A percentile compares a stretch with the other conserved stretches of the same genome.
phyloP scores from a whole-genome alignment of 768 basidiomycete species.

The Cyclocybe cylindracea region DNA sequence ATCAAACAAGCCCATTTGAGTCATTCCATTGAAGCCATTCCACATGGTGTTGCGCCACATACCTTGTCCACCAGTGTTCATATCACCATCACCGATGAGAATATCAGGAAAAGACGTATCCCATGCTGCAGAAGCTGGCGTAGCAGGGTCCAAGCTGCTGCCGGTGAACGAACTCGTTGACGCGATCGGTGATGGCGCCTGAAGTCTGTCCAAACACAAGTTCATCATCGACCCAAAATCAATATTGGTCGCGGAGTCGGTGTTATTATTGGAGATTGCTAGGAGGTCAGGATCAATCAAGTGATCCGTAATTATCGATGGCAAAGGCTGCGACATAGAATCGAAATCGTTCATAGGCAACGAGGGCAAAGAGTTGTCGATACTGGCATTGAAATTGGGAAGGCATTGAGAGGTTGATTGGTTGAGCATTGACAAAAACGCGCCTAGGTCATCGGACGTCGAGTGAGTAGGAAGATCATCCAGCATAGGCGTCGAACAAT shows the following conservation, averaged over 20 bases:
- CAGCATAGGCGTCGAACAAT: slow-evolving; percentile 13
- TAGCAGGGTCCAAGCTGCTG: slow-evolving; percentile 27
- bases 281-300: slow-evolving; percentile 35
- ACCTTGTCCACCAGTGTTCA: slow-evolving; percentile 14
- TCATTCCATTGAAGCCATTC: slow-evolving; percentile 9
- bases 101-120: slow-evolving; percentile 36
- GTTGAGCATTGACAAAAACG: no score
- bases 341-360: slow-evolving; percentile 5
- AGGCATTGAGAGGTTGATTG: not conserved
- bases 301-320: slow-evolving; percentile 11
- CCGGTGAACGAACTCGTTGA: slow-evolving; percentile 34
- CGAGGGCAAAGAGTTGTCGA: not conserved
- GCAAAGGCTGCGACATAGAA: slow-evolving; percentile 6
- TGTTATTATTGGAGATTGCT: slow-evolving; percentile 21
- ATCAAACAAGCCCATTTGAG: slow-evolving; percentile 8
- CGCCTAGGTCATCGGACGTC: no score
- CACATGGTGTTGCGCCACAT: slow-evolving; percentile 20
- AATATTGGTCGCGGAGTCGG: not conserved
- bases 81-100: slow-evolving; percentile 9
- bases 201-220: slow-evolving; percentile 14
- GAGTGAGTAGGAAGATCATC: slow-evolving; percentile 4
- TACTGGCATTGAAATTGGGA: not conserved
- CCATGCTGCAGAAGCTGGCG: slow-evolving; percentile 37
- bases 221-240: not conserved
- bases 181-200: slow-evolving; percentile 28